Base-by-base conservation (phyloP, 805 yeast genomes). In the Wickerhamomyces subpelliculosus region DNA sequence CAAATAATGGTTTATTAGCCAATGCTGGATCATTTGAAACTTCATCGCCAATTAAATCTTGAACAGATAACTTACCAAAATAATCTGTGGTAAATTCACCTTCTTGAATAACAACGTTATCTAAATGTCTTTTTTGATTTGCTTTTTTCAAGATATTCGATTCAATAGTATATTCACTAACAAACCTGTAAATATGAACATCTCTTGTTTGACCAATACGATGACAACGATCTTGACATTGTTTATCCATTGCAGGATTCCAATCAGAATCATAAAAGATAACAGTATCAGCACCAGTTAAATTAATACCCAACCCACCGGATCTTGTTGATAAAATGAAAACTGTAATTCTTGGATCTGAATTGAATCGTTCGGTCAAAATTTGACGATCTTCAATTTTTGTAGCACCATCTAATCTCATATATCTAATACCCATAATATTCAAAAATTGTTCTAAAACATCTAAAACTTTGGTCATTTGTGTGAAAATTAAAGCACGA, bases 201-300 rank as follows among this genome's bases (percentile, higher is more conserved):
- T 93, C 98, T 54, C 98, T 73, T 14, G 95, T 87, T 60, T 93
- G 99, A 7, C 99, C 99, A 58, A 93, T 93, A 68, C 99, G 82
- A 60, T 93, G 99, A 64, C 97, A 93, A 60, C 99, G 80, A 63
- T 93, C 99, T 62, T 93, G 98, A 64, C 98, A 93, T 62, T 93
- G 99, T 56, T 88, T 87, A 60, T 93, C 99, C 97, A 93, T 93
- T 1, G 97, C 95, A 3, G 99, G 99, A 57, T 93, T 93, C 98
- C 98, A 90, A 62, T 90, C 98, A 3, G 96, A 87, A 61, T 93
- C 99, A 59, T 94, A 93, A 63, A 93, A 94, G 8, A 93, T 87
- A 32, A 93, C 99, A 0, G 98, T 93, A 55, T 93, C 99, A 0
- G 99, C 99, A 55, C 97, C 99, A 0, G 98, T 93, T 47, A 93